Evolutionary conservation across 192 early-diverging fungal genomes (phyloP), one percentile per base, ranked within the genome.

Genomic region (Gaertneriomyces sp.): DNA sequence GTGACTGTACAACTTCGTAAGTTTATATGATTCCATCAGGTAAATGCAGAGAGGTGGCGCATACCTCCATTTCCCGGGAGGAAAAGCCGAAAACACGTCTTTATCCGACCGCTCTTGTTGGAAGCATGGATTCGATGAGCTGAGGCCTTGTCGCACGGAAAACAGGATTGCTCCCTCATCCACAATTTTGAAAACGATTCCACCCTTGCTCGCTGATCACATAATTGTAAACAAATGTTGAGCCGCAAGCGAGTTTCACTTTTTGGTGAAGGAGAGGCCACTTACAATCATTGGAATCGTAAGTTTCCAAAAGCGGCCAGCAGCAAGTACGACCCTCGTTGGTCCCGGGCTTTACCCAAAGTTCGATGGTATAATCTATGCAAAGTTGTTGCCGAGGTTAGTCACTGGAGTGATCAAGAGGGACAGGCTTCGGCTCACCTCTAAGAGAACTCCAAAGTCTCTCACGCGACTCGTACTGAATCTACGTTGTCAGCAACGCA

Each of bases 241-340:
- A 0, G 25, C 25, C 25, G 25, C 25, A 2, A 33, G 25, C 25
- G 25, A 33, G 25, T 33, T 33, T 33, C 25, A 33, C 25, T 33
- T 33, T 2, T 33, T 2, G 25, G 25, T 1, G 17, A 49, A 49
- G 47, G 47, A 12, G 2, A 17, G 47, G 17, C 12, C 47, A 49
- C 59, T 61, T 43, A 46, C 59, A 7, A 5, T 46, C 59, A 16
- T 44, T n/a, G 19, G 59, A 45, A 45, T 46, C 46, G 43, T 61
- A 61, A 0, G 59, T 61, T 61, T 61, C 59, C n/a, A 61, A 46
- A 10, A 61, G 25, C 1, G 59, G 41, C 59, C 59, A 61, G 38
- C 59, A 61, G 19, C 59, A 61, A 19, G 41, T 17, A 20, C 59
- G 59, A n/a, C 45, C 59, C 9, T 61, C 6, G 43, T 61, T 61